Conservation (phyloP, 2,329 filamentous ascomycete species). For the Akanthomyces lecanii region DNA sequence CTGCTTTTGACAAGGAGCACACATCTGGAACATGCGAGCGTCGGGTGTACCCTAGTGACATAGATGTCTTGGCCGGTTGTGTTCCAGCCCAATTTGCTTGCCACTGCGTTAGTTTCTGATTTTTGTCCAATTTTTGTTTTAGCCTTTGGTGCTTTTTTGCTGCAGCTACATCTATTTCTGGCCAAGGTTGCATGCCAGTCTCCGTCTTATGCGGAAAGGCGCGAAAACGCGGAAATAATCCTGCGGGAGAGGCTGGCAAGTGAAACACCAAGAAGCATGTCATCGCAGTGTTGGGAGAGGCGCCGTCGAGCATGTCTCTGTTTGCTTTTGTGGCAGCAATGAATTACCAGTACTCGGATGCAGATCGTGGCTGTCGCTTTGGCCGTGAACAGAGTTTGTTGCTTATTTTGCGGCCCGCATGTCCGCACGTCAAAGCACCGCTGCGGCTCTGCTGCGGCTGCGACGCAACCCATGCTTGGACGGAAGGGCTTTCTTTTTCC, state of each 20-base stretch:
- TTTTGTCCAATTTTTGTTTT: background rate
- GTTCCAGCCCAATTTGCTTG: background rate
- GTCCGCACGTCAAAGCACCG: background rate
- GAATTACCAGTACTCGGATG: background rate
- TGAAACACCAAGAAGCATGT: background rate
- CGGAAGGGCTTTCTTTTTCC: background rate
- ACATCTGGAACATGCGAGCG: background rate
- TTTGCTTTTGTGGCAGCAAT: slow-evolving; percentile 6
- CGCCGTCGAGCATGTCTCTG: background rate
- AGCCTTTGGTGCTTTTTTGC: background rate
- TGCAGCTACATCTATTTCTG: background rate
- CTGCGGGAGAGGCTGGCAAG: background rate
- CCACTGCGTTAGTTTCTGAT: background rate
- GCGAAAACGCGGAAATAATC: background rate
- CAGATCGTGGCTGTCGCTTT: background rate
- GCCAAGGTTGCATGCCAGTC: background rate
- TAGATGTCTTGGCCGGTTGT: background rate
- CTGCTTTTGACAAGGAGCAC: background rate
- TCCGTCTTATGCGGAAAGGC: background rate
- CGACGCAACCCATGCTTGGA: background rate
- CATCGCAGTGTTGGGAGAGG: background rate
- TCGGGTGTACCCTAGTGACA: slow-evolving; percentile 5
- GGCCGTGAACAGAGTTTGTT: background rate
- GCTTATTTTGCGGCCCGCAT: slow-evolving; percentile 7
- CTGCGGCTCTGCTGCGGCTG: slow-evolving; percentile 11